Evolutionary conservation across 2,329 filamentous ascomycete species (phyloP).

Genomic region (Macrophomina pseudophaseolina): DNA sequence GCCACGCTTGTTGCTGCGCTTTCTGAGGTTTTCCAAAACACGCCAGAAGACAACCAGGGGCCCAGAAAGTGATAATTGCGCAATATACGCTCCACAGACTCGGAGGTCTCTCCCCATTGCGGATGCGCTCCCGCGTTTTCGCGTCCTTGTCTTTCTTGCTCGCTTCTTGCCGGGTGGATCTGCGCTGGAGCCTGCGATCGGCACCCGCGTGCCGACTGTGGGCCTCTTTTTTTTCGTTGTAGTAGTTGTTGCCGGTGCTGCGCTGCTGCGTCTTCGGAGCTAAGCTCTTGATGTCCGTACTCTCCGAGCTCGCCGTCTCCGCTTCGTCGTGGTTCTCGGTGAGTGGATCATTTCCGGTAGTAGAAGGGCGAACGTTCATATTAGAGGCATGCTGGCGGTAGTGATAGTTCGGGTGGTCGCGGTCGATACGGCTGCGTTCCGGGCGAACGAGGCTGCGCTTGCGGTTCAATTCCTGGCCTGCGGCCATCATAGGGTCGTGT

Average conservation of each 20-base stretch:
- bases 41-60: constrained; percentile 79
- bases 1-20: constrained; percentile 90
- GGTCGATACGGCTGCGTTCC: constrained; percentile 83
- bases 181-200: constrained; percentile 56
- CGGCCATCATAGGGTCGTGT: constrained; percentile 59
- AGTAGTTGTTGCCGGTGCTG: constrained; percentile 33
- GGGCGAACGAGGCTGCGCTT: constrained; percentile 90
- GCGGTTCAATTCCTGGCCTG: constrained; percentile 61
- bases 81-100: constrained; percentile 97
- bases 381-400: constrained; percentile 94
- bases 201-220: constrained; percentile 38
- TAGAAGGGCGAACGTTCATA: constrained; percentile 88
- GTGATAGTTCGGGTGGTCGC: constrained; percentile 91
- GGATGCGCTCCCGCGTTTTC: constrained; percentile 61
- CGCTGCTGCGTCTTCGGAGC: constrained; percentile 52
- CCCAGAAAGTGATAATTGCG: constrained; percentile 92
- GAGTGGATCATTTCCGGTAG: constrained; percentile 89
- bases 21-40: constrained; percentile 86
- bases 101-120: constrained; percentile 73
- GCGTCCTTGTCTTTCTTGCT: constrained; percentile 65
- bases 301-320: constrained; percentile 67
- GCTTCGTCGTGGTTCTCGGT: constrained; percentile 68
- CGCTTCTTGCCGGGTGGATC: constrained; percentile 67
- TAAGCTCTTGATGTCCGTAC: constrained; percentile 58
- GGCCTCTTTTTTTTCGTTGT: constrained; percentile 44